Conservation (phyloP, 768 basidiomycete species). For the Tulasnella sp. region DNA sequence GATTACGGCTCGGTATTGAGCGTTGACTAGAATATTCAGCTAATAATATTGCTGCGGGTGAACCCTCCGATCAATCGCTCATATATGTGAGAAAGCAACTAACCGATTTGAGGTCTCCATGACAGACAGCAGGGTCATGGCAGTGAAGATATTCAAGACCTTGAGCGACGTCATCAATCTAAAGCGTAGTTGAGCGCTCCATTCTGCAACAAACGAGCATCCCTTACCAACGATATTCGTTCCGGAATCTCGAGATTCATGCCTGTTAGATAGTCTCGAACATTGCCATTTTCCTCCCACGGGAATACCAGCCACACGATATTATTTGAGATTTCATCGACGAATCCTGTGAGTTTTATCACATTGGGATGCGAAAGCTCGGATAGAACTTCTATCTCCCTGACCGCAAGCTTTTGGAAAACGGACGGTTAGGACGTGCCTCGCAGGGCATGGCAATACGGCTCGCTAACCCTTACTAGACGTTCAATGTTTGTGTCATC, state of each 20-base stretch:
- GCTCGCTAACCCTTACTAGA: background rate
- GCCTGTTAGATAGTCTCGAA: background rate
- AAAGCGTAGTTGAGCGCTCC: background rate
- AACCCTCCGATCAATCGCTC: background rate
- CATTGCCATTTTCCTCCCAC: background rate
- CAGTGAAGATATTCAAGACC: background rate
- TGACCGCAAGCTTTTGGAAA: background rate
- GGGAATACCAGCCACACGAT: background rate
- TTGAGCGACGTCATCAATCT: background rate
- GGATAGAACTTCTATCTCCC: background rate
- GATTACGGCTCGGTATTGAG: background rate
- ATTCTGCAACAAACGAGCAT: background rate
- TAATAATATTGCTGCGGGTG: background rate
- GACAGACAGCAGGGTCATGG: background rate
- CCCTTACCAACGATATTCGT: background rate
- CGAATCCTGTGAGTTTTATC: background rate
- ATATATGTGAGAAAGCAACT: background rate
- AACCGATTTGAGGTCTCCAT: background rate
- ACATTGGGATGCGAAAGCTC: background rate
- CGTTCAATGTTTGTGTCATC: background rate
- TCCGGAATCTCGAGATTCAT: background rate
- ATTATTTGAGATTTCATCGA: background rate
- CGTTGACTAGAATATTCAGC: background rate
- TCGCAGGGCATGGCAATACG: background rate
- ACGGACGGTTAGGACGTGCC: background rate